phyloP scores from a whole-genome alignment of 1,284 basidiomycete genomes.

The Apiotrichum porosum region DNA sequence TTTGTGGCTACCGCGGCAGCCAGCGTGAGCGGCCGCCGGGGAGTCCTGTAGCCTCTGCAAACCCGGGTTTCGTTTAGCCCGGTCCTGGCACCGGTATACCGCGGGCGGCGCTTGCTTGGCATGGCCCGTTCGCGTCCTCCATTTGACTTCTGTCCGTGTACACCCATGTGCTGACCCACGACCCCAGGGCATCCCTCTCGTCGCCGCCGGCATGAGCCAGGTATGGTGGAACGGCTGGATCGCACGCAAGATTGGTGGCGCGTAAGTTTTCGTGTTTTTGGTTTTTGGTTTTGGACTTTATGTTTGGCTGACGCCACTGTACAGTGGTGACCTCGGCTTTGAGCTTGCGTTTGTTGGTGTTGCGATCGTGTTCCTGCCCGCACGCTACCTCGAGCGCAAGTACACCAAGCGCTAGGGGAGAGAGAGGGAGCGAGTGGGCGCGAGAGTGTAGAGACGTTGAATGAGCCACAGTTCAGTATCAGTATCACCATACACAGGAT shows the following conservation, averaged over 20 bases:
- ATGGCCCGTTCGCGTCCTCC: not conserved
- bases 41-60: no score
- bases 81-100: no score
- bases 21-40: no score
- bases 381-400: slow-evolving; percentile 40
- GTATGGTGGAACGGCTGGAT: slow-evolving; percentile 49
- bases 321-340: slow-evolving; percentile 39
- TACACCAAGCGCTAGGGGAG: slow-evolving; percentile 33
- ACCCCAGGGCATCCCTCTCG: slow-evolving; percentile 38
- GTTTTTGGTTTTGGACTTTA: no score
- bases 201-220: slow-evolving; percentile 44
- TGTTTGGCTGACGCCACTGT: no score
- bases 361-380: slow-evolving; percentile 26
- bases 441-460: no score
- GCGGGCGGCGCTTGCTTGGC: not conserved
- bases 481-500: no score
- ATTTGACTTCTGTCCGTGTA: no score
- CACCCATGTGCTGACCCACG: not conserved
- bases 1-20: not conserved
- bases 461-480: no score
- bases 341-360: slow-evolving; percentile 24
- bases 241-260: slow-evolving; percentile 38
- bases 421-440: no score
- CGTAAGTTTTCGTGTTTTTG: slow-evolving; percentile 26
- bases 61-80: no score